phyloP scores from a whole-genome alignment of 2,329 filamentous ascomycete species.

The Dothideomycetes sp. region DNA sequence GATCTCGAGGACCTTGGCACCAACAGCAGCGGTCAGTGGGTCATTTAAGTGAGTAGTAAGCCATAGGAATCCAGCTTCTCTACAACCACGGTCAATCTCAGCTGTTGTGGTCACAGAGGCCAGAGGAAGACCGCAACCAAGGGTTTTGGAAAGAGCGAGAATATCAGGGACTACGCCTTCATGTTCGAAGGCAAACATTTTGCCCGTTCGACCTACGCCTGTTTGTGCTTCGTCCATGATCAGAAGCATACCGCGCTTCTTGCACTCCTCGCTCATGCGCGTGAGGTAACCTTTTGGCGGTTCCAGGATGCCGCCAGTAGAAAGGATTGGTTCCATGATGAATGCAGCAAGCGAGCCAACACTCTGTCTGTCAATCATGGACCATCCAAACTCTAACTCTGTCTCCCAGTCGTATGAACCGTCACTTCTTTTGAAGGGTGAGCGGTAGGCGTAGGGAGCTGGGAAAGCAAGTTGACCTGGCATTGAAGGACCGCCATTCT shows the following conservation, averaged over 20 bases:
- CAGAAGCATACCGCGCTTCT: conserved; percentile 46
- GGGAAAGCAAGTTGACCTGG: conserved; percentile 51
- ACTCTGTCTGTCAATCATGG: conserved; percentile 50
- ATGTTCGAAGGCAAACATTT: conserved; percentile 52
- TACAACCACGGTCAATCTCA: conserved; percentile 18
- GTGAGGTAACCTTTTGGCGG: conserved; percentile 51
- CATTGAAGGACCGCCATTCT: conserved; percentile 39
- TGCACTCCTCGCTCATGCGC: conserved; percentile 46
- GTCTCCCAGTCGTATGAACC: conserved; percentile 57
- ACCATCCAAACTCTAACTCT: conserved; percentile 55
- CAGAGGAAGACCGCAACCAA: conserved; percentile 25
- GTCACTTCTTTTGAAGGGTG: conserved; percentile 49
- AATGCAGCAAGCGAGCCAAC: conserved; percentile 55
- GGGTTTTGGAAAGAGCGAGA: conserved; percentile 24
- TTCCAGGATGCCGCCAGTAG: conserved; percentile 51
- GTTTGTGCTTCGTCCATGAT: conserved; percentile 55
- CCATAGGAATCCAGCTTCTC: conserved; percentile 22
- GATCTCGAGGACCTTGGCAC: conserved; percentile 25
- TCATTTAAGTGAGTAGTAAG: conserved; percentile 26
- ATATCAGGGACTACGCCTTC: conserved; percentile 45
- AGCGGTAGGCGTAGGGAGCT: conserved; percentile 53
- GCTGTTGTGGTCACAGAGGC: conserved; percentile 22
- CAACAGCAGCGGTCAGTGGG: conserved; percentile 23
- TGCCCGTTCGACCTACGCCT: conserved; percentile 45
- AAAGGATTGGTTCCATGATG: conserved; percentile 53